Conservation (phyloP, 2,329 filamentous ascomycete species). For the Talaromyces sp. region DNA sequence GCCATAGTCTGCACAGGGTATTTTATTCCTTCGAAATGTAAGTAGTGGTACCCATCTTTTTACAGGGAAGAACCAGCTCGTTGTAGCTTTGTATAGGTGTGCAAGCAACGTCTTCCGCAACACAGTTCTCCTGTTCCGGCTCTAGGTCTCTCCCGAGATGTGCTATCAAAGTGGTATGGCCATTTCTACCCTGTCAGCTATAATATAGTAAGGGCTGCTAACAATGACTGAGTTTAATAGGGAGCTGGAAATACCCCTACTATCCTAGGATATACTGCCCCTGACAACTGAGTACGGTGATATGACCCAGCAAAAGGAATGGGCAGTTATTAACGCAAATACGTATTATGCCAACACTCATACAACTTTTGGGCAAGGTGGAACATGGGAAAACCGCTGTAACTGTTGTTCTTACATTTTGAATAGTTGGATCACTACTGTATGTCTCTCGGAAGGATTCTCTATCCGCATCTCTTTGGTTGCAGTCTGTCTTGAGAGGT, state of each 20-base stretch:
- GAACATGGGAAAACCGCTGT: no score
- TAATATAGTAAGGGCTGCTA: background rate
- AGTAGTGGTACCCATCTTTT: background rate
- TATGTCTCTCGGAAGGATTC: background rate
- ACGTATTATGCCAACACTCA: no score
- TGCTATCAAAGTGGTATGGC: background rate
- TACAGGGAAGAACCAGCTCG: background rate
- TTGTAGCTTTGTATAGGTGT: background rate
- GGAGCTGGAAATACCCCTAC: background rate
- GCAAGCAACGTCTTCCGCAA: background rate
- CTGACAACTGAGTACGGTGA: background rate
- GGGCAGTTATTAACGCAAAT: background rate
- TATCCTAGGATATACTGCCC: background rate
- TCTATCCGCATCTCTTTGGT: background rate
- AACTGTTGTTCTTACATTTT: background rate
- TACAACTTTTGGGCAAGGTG: no score
- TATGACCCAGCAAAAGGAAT: background rate
- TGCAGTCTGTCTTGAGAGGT: background rate
- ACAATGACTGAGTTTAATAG: background rate
- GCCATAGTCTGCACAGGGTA: background rate
- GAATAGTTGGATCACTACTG: background rate
- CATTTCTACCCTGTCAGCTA: background rate
- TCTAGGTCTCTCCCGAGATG: background rate
- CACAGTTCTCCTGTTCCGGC: background rate
- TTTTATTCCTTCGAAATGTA: background rate